Evolutionary conservation across 148 eudicot genomes (phyloP).

Genomic region (Gaultheria prostrata): DNA sequence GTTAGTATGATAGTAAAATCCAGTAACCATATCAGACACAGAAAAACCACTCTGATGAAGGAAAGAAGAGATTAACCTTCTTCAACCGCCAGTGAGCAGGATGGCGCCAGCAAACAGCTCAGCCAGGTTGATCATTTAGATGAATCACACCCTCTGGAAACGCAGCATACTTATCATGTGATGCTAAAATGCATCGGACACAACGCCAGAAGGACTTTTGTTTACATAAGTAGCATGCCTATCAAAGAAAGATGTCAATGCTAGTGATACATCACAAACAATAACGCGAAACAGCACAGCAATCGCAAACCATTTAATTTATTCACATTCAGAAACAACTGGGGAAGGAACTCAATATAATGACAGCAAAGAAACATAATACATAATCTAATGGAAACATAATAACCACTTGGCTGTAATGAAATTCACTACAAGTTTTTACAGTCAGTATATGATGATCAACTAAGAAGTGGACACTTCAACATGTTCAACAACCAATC

Average conservation of each 20-base stretch:
- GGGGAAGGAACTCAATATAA: neutral
- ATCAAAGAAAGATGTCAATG: constrained; percentile 13
- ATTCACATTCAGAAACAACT: neutral
- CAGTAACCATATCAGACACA: neutral
- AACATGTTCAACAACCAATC: neutral
- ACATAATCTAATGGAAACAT: neutral
- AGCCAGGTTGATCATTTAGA: constrained; percentile 46
- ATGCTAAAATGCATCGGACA: constrained; percentile 68
- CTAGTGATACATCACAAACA: neutral
- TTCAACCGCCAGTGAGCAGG: constrained; percentile 55
- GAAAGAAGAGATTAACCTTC: constrained; percentile 75
- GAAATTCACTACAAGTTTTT: neutral
- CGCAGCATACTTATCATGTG: constrained; percentile 76
- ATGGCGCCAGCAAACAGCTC: constrained; percentile 91
- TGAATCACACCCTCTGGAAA: constrained; percentile 69
- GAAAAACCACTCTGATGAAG: constrained; percentile 29
- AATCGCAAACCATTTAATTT: neutral
- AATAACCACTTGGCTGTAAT: neutral
- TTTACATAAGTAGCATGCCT: constrained; percentile 86
- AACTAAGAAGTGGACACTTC: neutral
- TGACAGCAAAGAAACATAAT: neutral
- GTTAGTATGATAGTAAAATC: neutral
- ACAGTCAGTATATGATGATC: neutral
- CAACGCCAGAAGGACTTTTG: constrained; percentile 71
- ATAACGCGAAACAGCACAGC: neutral